A percentile compares a stretch with the other conserved stretches of the same genome.
These are phyloP conservation scores for Polysphondylium violaceum DNA, from an alignment of 78 protist species.

Conservation along the genomic window DNA sequence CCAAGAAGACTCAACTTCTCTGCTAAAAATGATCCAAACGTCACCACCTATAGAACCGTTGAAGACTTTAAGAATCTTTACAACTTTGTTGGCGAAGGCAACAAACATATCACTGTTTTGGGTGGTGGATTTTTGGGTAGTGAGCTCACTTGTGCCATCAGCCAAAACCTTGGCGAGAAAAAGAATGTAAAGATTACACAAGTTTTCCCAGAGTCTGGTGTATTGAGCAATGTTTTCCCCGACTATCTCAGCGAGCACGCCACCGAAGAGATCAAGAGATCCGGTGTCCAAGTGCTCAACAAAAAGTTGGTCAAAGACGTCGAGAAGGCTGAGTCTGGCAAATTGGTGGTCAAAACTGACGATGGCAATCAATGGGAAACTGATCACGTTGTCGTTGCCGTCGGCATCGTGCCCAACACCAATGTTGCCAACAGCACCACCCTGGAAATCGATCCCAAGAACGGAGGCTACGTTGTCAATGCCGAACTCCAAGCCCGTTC, in stretches of 20 bases:
- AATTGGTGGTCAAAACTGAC: constrained; percentile 45
- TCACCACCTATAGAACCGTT: constrained; percentile 78
- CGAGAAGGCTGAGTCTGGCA: constrained; percentile 12
- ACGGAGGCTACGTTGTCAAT: constrained; percentile 90
- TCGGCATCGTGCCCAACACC: constrained; percentile 83
- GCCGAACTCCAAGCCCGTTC: constrained; percentile 89
- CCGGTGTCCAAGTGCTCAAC: constrained; percentile 34
- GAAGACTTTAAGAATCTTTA: constrained; percentile 83
- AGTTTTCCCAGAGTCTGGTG: constrained; percentile 86
- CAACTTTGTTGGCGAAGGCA: constrained; percentile 3
- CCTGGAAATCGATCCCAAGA: constrained; percentile 84
- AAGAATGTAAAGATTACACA: constrained; percentile 56
- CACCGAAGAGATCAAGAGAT: constrained; percentile 36
- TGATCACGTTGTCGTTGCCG: constrained; percentile 81
- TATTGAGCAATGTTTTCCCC: constrained; percentile 53
- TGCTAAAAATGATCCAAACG: constrained; percentile 1
- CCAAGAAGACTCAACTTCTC: constrained; percentile 81
- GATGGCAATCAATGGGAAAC: constrained; percentile 41
- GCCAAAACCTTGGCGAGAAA: constrained; percentile 1
- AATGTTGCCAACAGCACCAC: constrained; percentile 76
- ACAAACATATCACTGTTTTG: constrained; percentile 67
- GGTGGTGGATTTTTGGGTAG: constrained; percentile 95
- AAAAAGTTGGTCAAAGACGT: constrained; percentile 20
- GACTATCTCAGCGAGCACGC: constrained; percentile 76
- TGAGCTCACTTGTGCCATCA: constrained; percentile 82